Evolutionary conservation across 2,329 filamentous ascomycete genomes (phyloP), one percentile per base, ranked within the genome.

Genomic region (Phialocephala sp.): DNA sequence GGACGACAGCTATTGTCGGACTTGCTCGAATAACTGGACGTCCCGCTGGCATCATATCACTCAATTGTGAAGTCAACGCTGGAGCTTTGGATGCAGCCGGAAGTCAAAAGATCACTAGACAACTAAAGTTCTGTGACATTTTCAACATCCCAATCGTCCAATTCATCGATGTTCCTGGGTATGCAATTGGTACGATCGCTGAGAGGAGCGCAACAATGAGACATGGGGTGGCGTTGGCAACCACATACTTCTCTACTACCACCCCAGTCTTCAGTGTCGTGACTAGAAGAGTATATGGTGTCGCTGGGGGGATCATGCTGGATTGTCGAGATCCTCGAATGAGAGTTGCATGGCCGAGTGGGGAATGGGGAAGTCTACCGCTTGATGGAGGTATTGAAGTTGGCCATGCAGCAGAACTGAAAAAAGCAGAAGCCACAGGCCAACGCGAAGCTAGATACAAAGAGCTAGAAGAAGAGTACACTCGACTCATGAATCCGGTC

Each of bases 381-480:
- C 77, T 89, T 0, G 86, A 88, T 62, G 88, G 87, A 1, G 87
- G 87, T 0, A 89, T 90, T 39, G 87, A 90, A 70, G 87, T 88
- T 9, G 86, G 83, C 0, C 87, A 90, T 76, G 80, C 84, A 1
- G 83, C 84, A 63, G 87, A 89, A 69, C 74, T 89, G 66, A 84
- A 82, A 65, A 81, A 86, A 68, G 84, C 84, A 35, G 81, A 83
- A 64, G 82, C 81, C 61, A 72, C 79, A 32, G 85, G 85, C 0
- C 76, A 79, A 39, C 82, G 84, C 67, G 81, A 80, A 20, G 80
- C 80, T 67, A 75, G 81, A 50, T 89, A 88, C 68, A 78, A 80
- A 47, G 83, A 87, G 71, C 69, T 90, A 37, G 84, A 89, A 54
- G 81, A 84, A 27, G 85, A 88, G 73, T 89, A 89, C 73, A 76